phyloP scores from a whole-genome alignment of 495 filamentous ascomycete species.

The Neurospora intermedia region DNA sequence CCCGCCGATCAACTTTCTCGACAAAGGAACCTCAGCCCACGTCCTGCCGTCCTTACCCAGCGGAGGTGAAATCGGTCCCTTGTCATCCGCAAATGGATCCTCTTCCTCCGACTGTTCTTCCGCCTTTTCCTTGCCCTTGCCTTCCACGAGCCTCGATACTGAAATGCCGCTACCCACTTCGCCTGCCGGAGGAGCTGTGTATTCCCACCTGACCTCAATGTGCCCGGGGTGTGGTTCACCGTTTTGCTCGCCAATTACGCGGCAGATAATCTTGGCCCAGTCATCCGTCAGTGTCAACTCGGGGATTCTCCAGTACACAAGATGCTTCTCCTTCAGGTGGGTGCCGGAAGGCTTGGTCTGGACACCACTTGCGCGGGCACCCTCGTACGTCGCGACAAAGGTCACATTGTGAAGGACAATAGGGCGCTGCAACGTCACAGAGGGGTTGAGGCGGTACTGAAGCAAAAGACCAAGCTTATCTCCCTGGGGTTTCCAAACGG shows the following conservation, averaged over 20 bases:
- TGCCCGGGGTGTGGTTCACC: conserved; percentile 62
- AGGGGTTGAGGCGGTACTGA: conserved; percentile 76
- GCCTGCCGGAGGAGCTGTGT: conserved; percentile 29
- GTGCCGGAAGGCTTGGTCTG: conserved; percentile 66
- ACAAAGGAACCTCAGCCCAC: conserved; percentile 66
- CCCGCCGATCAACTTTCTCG: conserved; percentile 66
- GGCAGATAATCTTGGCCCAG: conserved; percentile 62
- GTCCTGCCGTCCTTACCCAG: conserved; percentile 30
- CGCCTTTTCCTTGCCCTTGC: conserved; percentile 31
- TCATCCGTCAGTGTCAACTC: conserved; percentile 58
- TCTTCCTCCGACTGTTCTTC: conserved; percentile 31
- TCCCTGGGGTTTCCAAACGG: conserved; percentile 74
- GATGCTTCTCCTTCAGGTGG: conserved; percentile 77
- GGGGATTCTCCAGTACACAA: conserved; percentile 81
- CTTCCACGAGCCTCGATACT: conserved; percentile 39
- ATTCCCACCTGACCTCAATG: conserved; percentile 76
- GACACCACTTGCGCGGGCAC: conserved; percentile 48
- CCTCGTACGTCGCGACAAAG: conserved; percentile 72
- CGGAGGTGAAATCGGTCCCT: conserved; percentile 18
- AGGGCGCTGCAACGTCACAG: conserved; percentile 39
- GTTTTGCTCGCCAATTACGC: conserved; percentile 64
- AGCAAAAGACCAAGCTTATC: conserved; percentile 75
- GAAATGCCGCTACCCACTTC: conserved; percentile 51
- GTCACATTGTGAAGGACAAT: conserved; percentile 70
- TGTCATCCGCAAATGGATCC: conserved; percentile 33